Evolutionary conservation across 2,329 filamentous ascomycete species (phyloP), one percentile per base, ranked within the genome.

Genomic region (Metarhizium sp.): DNA sequence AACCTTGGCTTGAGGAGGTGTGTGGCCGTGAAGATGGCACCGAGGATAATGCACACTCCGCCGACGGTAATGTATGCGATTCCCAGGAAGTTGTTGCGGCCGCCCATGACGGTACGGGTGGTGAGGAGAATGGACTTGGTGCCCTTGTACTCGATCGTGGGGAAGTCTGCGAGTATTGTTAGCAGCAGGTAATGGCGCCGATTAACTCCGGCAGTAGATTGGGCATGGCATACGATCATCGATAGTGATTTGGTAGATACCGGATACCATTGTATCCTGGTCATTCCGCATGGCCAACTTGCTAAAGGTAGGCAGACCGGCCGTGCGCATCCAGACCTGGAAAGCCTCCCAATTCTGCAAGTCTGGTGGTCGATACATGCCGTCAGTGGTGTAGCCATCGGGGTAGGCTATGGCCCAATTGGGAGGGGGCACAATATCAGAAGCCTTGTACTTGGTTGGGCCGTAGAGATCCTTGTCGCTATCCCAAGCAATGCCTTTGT

Each of bases 271-370:
- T 0, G 74, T 68, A 2, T 78, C 74, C 0, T 76, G 77, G 67
- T 96, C 87, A 66, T 96, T 96, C 57, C 91, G 82, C 70, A 87
- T 82, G 49, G 90, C 90, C 50, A 99, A 77, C 75, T 99, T 99
- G 80, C 89, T 96, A 69, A 99, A 99, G 5, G 87, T 87, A 1
- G 94, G 94, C 64, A 97, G 75, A 56, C 92, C 94, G 29, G 94
- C 94, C 2, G 95, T 95, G 63, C 94, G 85, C 94, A 99, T 99
- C 94, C 94, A 99, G 25, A 97, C 92, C 73, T 96, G 92, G 70
- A 99, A 95, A 47, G 85, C 84, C 69, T 96, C 88, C 73, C 90
- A 86, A 0, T 83, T 73, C 59, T 86, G 79, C 18, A 97, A 70
- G 63, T 94, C 73, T 0, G 91, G 90, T 25, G 90, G 84, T 2